Evolutionary conservation across 441 rosid genomes (phyloP).

Genomic region (Populus hybrid): DNA sequence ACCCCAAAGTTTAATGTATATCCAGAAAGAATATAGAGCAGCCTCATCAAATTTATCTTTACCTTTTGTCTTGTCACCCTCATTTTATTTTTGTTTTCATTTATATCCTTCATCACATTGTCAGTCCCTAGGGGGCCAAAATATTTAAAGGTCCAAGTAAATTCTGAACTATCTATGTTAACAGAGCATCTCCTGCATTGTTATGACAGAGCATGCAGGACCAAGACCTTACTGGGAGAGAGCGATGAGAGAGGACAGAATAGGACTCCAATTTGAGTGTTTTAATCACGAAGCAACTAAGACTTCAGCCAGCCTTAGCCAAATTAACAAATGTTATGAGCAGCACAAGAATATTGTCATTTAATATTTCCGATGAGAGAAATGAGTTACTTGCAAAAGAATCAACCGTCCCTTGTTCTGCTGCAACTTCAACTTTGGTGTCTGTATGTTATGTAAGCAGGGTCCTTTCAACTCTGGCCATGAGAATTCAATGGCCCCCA

Average conservation of each 20-base stretch:
- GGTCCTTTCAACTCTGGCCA: conserved; percentile 5
- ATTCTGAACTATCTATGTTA: neutral
- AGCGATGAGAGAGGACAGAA: too few relatives aligned
- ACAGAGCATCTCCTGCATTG: too few relatives aligned
- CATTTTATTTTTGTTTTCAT: neutral
- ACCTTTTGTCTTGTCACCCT: neutral
- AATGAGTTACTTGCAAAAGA: conserved; percentile 25
- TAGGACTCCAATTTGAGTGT: neutral
- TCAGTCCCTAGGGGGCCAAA: neutral
- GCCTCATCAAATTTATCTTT: too few relatives aligned
- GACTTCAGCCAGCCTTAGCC: conserved; percentile 19
- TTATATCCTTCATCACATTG: neutral
- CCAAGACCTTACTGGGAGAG: too few relatives aligned
- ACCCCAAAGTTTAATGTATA: too few relatives aligned
- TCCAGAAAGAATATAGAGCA: too few relatives aligned
- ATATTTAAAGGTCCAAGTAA: too few relatives aligned
- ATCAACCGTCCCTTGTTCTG: conserved; percentile 8
- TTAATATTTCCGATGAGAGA: conserved; percentile 24
- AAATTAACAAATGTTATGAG: conserved; percentile 35
- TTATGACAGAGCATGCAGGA: neutral
- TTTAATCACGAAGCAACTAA: conserved; percentile 22
- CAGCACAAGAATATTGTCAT: conserved; percentile 35
- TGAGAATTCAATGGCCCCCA: conserved; percentile 50
- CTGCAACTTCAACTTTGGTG: conserved; percentile 15
- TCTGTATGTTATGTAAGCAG: conserved; percentile 8